Percentiles rank a stretch among this genome's conserved stretches.
phyloP scores from a whole-genome alignment of 495 filamentous ascomycete species.

The Ramalina intermedia region DNA sequence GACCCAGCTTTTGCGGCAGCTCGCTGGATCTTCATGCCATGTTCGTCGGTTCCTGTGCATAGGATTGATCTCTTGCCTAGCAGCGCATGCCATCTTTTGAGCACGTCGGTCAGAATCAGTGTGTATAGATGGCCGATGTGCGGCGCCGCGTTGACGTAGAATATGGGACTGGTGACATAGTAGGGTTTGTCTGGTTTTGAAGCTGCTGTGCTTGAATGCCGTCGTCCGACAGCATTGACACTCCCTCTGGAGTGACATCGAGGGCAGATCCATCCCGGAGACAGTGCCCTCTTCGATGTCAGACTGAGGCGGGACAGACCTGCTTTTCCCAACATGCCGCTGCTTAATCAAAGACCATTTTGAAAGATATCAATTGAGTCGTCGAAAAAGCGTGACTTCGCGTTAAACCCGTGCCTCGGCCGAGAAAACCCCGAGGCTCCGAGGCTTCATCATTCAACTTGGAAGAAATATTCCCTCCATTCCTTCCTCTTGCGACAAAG shows the following conservation, averaged over 20 bases:
- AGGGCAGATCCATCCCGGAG: conserved; percentile 6
- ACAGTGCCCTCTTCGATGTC: not conserved
- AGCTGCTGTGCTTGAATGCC: not conserved
- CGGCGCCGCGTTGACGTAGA: conserved; percentile 94
- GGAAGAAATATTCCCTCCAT: not conserved
- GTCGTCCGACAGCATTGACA: not conserved
- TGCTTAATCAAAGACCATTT: too few relatives aligned
- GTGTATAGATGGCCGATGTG: conserved; percentile 93
- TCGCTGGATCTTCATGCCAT: conserved; percentile 90
- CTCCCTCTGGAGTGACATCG: not conserved
- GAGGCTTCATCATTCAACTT: not conserved
- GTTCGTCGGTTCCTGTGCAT: conserved; percentile 91
- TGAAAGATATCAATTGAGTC: too few relatives aligned
- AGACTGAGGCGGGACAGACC: not conserved
- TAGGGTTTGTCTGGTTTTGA: conserved; percentile 54
- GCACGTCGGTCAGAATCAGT: conserved; percentile 76
- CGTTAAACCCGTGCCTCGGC: conserved; percentile 1
- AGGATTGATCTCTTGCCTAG: conserved; percentile 57
- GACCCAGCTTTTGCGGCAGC: conserved; percentile 54
- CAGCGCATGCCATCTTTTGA: conserved; percentile 86
- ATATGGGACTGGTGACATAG: conserved; percentile 94
- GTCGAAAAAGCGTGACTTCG: not conserved
- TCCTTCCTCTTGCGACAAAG: not conserved
- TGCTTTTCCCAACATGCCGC: not conserved
- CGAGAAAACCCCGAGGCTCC: not conserved